Conservation (phyloP, 2,329 filamentous ascomycete species). For the Pleoardoris graminearum region DNA sequence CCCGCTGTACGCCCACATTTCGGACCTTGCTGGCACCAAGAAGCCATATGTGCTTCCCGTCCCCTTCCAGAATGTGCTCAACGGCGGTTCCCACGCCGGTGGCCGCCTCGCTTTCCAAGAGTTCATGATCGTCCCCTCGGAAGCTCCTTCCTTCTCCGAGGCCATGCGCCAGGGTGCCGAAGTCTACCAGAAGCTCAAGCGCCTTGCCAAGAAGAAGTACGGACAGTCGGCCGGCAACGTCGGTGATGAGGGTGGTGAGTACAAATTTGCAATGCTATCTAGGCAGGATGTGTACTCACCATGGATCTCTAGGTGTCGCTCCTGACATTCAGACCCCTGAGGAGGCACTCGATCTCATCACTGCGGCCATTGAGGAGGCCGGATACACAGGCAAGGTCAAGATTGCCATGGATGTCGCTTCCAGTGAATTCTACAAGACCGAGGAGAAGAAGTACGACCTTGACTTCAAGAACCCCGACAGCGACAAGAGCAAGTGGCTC, state of each 20-base stretch:
- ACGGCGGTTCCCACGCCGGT: constrained; percentile 89
- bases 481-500: constrained; percentile 95
- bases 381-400: constrained; percentile 96
- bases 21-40: constrained; percentile 56
- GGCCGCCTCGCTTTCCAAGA: constrained; percentile 73
- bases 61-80: constrained; percentile 56
- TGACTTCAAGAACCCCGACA: constrained; percentile 99
- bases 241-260: constrained; percentile 87
- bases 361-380: constrained; percentile 88
- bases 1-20: constrained; percentile 62
- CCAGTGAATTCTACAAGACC: constrained; percentile 97
- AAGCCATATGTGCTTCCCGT: constrained; percentile 61
- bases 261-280: not conserved
- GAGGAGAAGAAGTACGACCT: constrained; percentile 99
- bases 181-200: constrained; percentile 98
- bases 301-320: constrained; percentile 63
- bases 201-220: constrained; percentile 98
- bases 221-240: constrained; percentile 98
- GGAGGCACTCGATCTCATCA: constrained; percentile 96
- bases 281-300: not conserved
- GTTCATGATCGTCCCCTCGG: constrained; percentile 59
- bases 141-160: constrained; percentile 89
- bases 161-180: constrained; percentile 95
- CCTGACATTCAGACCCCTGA: constrained; percentile 97
- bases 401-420: constrained; percentile 99